Evolutionary conservation across 1,284 basidiomycete genomes (phyloP), one percentile per base, ranked within the genome.

Genomic region (Cutaneotrichosporon daszewskae): DNA sequence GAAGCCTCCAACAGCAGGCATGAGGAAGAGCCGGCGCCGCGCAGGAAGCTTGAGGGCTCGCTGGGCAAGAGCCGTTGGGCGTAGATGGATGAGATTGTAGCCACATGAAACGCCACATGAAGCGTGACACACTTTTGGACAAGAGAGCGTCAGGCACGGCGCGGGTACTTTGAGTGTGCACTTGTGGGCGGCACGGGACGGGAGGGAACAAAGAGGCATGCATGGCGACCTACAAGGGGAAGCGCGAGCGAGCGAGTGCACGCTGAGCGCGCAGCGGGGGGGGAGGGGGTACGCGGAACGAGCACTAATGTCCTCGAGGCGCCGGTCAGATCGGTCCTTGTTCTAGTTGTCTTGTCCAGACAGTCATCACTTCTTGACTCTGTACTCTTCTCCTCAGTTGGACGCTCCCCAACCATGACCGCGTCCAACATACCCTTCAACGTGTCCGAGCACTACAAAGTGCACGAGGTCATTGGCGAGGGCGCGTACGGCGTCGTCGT

Each of bases 401-500:
- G n/a, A n/a, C n/a, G n/a, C 10, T 13, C 34, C 29, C 19, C 23
- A 29, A 40, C 32, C 33, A 52, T 52, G 50, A 52, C 47, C 20
- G 50, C 50, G 22, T 48, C 46, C 29, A 54, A 54, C 33, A 54
- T 59, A 36, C 55, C 57, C 14, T 62, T 62, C 54, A 59, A 58
- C 40, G 62, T 66, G 19, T 58, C 59, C n/a, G 78, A 57, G 72
- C 74, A 87, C 64, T 91, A 91, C 65, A 83, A 87, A 67, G 84
- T 89, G 10, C 79, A 89, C 54, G 87, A 92, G 73, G 86, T 92
- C 54, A 85, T 94, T 42, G 90, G 90, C 40, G 87, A 89, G 64
- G 87, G 87, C 33, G 85, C 85, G 8, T 74, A 73, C 52, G 72
- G 87, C 41, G 78, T 87, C 57, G 89, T 92, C 57, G 88, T 90